Percentiles rank a stretch among this genome's conserved stretches.
Evolutionary conservation across 2,329 filamentous ascomycete genomes (phyloP).

Genomic region (Pseudogymnoascus sp.): DNA sequence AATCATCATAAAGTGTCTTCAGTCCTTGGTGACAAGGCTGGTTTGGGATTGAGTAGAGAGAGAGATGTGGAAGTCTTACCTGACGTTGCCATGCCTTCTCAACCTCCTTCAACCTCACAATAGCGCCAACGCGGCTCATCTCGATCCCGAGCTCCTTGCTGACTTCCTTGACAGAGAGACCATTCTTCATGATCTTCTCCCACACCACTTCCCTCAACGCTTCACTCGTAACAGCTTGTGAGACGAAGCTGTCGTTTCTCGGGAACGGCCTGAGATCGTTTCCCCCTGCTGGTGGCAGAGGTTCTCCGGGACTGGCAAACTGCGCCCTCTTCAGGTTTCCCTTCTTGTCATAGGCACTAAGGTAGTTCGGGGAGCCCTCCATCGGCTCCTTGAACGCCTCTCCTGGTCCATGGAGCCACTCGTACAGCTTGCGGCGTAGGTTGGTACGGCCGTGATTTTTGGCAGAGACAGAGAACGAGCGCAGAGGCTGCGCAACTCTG

Average conservation of each 20-base stretch:
- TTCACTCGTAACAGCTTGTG: slow-evolving; percentile 55
- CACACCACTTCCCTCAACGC: slow-evolving; percentile 57
- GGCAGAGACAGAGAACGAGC: slow-evolving; percentile 26
- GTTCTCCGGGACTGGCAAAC: slow-evolving; percentile 9
- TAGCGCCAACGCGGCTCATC: slow-evolving; percentile 61
- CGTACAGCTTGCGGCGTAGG: slow-evolving; percentile 22
- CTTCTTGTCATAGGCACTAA: slow-evolving; percentile 23
- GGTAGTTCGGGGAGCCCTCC: slow-evolving; percentile 25
- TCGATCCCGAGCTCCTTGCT: slow-evolving; percentile 56
- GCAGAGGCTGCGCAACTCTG: slow-evolving; percentile 15
- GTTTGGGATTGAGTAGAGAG: neutral
- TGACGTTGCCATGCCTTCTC: slow-evolving; percentile 56
- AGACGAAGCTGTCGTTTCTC: slow-evolving; percentile 49
- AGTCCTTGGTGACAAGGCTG: slow-evolving; percentile 12
- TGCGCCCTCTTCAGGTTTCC: slow-evolving; percentile 22
- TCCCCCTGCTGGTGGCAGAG: slow-evolving; percentile 15
- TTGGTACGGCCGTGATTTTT: slow-evolving; percentile 20
- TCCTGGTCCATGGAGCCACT: slow-evolving; percentile 24
- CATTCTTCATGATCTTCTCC: slow-evolving; percentile 43
- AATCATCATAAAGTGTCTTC: slow-evolving; percentile 50
- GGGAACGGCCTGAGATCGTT: slow-evolving; percentile 46
- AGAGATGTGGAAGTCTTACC: slow-evolving; percentile 39
- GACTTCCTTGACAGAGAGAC: slow-evolving; percentile 51
- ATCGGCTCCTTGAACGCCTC: slow-evolving; percentile 22
- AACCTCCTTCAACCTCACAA: slow-evolving; percentile 59